These are phyloP conservation scores for Raphanus raphanistrum DNA, from an alignment of 345 rosid species.

Conservation along the genomic window DNA sequence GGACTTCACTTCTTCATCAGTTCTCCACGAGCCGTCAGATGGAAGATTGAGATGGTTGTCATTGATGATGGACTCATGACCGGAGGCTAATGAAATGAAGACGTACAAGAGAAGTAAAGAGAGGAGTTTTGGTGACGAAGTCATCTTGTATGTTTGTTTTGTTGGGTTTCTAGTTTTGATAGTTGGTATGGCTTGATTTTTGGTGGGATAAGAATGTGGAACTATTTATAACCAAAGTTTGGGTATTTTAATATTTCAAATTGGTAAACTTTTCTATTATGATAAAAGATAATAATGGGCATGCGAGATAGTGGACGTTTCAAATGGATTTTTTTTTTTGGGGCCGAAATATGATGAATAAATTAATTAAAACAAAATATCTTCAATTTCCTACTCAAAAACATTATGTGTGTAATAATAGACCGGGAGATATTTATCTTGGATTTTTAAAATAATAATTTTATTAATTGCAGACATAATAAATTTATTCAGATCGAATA, in stretches of 20 bases:
- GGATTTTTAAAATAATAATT: too few relatives aligned
- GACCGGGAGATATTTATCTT: background rate
- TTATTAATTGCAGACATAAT: too few relatives aligned
- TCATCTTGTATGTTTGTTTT: constrained; percentile 22
- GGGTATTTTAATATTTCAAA: constrained; percentile 35
- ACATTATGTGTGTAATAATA: too few relatives aligned
- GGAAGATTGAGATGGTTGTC: constrained; percentile 36
- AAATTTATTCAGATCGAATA: background rate
- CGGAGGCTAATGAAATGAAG: constrained; percentile 43
- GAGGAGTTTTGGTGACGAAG: constrained; percentile 24
- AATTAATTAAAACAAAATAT: background rate
- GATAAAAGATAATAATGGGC: constrained; percentile 16
- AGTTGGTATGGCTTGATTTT: constrained; percentile 22
- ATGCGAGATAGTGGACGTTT: constrained; percentile 33
- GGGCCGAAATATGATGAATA: background rate
- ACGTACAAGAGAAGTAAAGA: constrained; percentile 40
- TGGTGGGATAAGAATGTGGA: constrained; percentile 17
- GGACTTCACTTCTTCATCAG: constrained; percentile 65
- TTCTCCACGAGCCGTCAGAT: constrained; percentile 48
- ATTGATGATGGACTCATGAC: constrained; percentile 24
- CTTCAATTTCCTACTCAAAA: background rate
- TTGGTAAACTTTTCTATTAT: constrained; percentile 32
- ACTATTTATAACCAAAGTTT: constrained; percentile 33
- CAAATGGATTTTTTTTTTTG: background rate
- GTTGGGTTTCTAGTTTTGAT: background rate